Base-by-base conservation (phyloP, 345 rosid species). In the Microthlaspi erraticum region DNA sequence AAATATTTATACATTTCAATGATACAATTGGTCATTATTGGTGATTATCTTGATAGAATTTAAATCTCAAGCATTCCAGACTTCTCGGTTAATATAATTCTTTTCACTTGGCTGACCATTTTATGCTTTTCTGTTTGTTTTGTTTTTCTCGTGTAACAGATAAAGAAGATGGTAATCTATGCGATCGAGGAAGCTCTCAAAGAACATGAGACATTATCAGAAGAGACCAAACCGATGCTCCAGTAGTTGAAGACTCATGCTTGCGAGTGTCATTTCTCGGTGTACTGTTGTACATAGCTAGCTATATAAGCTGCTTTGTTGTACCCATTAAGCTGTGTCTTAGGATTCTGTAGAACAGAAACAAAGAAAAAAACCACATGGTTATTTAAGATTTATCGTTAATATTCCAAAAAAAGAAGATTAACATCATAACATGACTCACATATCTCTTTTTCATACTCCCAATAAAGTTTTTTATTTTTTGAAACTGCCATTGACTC, bases 141-240 rank as follows among this genome's bases (percentile, higher is more conserved):
- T 48, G 2, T 43, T n/a, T 68, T 69, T 16, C 41, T 33, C 19
- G 3, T 62, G 48, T 18, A 58, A 61, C 85, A 93, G 97, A 83
- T 89, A 46, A 89, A 85, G 84, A 91, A 93, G 74, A 93, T 93
- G 96, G 78, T 84, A 32, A 65, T 91, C 6, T 83, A 85, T 57
- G 97, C 87, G 45, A 67, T 81, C 4, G 84, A 82, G 1, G 46
- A 83, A 67, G 85, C 82, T 59, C 56, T 74, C 56, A 42, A 11
- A 23, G 73, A 74, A 59, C 48, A 50, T 50, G 78, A 67, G 46
- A 18, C 46, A 4, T 20, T 67, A 23, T 8, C 46, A 0, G 37
- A 14, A 49, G 54, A 73, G 16, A 37, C 13, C 33, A 34, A 2
- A 20, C 52, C 17, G 3, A 64, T 31, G 71, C 42, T 46, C 53